Evolutionary conservation across 2,329 filamentous ascomycete genomes (phyloP).

Genomic region (Ascosphaera apis): DNA sequence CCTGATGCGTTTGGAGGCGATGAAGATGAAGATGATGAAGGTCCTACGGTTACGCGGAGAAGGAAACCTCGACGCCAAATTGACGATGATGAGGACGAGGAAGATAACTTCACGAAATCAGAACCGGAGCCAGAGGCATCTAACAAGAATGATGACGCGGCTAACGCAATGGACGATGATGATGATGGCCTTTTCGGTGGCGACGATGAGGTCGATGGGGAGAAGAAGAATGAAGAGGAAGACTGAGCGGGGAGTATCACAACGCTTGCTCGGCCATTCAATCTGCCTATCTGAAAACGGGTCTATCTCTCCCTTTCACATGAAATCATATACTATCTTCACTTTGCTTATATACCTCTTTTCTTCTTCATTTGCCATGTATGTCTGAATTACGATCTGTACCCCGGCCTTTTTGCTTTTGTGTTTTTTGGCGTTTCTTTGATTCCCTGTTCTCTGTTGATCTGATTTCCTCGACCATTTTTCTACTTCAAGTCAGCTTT

Average conservation of each 20-base stretch:
- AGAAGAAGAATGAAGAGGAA: constrained; percentile 15
- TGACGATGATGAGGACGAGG: constrained; percentile 18
- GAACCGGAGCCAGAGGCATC: constrained; percentile 19
- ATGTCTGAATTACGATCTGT: no score
- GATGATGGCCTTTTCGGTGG: constrained; percentile 17
- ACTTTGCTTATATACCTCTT: no score
- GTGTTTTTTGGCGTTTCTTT: no score
- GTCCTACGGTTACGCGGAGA: constrained; percentile 12
- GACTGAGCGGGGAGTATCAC: constrained; percentile 5
- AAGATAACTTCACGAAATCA: no score
- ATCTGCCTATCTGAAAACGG: no score
- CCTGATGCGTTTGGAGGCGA: constrained; percentile 9
- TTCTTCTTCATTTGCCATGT: no score
- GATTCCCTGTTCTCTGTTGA: no score
- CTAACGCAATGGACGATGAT: constrained; percentile 8
- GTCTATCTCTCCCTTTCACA: no score
- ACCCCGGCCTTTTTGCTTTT: no score
- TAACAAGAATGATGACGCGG: constrained; percentile 10
- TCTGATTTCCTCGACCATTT: no score
- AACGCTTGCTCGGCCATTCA: not conserved
- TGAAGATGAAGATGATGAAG: constrained; percentile 24
- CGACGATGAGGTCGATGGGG: constrained; percentile 9
- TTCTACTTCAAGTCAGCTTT: no score
- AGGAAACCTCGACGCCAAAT: constrained; percentile 13
- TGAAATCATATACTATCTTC: no score